These are phyloP conservation scores for Fusarium phyllophilum DNA, from an alignment of 2,329 filamentous ascomycete species.

Conservation along the genomic window DNA sequence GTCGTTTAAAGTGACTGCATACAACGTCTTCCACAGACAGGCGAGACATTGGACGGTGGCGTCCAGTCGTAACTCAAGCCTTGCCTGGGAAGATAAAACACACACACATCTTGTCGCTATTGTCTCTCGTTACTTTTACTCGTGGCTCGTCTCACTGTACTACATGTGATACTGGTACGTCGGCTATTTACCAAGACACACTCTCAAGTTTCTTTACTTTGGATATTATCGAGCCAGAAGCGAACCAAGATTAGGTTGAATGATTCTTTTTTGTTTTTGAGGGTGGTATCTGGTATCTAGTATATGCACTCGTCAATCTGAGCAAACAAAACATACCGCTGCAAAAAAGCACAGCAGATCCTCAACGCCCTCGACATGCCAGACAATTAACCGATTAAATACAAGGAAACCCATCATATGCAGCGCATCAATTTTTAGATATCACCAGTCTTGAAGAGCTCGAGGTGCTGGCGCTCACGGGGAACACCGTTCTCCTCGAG, in stretches of 20 bases:
- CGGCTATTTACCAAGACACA: constrained; percentile 19
- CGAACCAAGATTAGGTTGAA: neutral
- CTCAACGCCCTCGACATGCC: constrained; percentile 37
- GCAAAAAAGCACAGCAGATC: constrained; percentile 10
- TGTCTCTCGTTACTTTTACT: constrained; percentile 31
- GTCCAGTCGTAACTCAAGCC: constrained; percentile 32
- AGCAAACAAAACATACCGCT: constrained; percentile 16
- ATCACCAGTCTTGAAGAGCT: constrained; percentile 72
- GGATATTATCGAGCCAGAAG: neutral
- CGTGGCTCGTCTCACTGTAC: constrained; percentile 22
- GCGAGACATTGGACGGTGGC: constrained; percentile 35
- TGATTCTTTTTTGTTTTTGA: neutral
- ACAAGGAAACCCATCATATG: neutral
- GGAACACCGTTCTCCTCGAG: constrained; percentile 67
- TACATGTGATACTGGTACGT: neutral
- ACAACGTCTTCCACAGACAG: constrained; percentile 16
- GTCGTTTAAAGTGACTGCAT: constrained; percentile 7
- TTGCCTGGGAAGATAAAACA: constrained; percentile 5
- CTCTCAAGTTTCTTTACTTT: neutral
- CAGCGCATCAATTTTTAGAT: constrained; percentile 12
- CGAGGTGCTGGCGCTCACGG: constrained; percentile 69
- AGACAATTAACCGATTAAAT: neutral
- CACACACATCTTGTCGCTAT: neutral
- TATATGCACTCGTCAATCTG: constrained; percentile 18
- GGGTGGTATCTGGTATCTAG: constrained; percentile 24